Percentiles rank a stretch among this genome's conserved stretches.
Evolutionary conservation across 805 yeast species (phyloP).

Genomic region (Schizosaccharomyces osmophilus): DNA sequence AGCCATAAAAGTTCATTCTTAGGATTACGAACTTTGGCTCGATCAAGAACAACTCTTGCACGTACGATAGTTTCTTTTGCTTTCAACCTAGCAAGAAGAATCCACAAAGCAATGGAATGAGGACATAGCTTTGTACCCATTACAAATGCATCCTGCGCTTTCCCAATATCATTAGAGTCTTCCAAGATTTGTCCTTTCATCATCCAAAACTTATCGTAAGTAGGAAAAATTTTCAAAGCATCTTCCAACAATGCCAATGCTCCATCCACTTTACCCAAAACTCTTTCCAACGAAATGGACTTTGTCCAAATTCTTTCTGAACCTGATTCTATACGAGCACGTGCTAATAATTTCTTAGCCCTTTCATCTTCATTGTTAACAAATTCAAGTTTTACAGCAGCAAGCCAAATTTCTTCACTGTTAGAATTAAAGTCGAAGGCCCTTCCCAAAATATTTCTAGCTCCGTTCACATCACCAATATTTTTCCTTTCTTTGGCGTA

Average conservation of each 20-base stretch:
- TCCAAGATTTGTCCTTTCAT: constrained; percentile 37
- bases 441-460: constrained; percentile 27
- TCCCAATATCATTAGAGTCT: constrained; percentile 11
- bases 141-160: constrained; percentile 25
- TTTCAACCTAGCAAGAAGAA: constrained; percentile 24
- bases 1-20: constrained; percentile 29
- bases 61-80: constrained; percentile 22
- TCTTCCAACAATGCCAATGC: constrained; percentile 22
- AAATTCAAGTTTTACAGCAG: constrained; percentile 41
- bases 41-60: constrained; percentile 52
- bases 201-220: constrained; percentile 28
- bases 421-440: constrained; percentile 23
- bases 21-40: constrained; percentile 31
- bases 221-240: constrained; percentile 28
- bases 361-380: constrained; percentile 16
- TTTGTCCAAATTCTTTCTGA: constrained; percentile 38
- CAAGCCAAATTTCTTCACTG: constrained; percentile 40
- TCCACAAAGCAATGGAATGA: constrained; percentile 27
- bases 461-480: constrained; percentile 22
- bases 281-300: constrained; percentile 28
- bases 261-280: constrained; percentile 12
- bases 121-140: constrained; percentile 29
- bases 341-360: constrained; percentile 18
- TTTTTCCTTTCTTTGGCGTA: constrained; percentile 37
- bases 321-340: constrained; percentile 18